Evolutionary conservation across 768 basidiomycete species (phyloP), one percentile per base, ranked within the genome.

Genomic region (Lactarius deliciosus): DNA sequence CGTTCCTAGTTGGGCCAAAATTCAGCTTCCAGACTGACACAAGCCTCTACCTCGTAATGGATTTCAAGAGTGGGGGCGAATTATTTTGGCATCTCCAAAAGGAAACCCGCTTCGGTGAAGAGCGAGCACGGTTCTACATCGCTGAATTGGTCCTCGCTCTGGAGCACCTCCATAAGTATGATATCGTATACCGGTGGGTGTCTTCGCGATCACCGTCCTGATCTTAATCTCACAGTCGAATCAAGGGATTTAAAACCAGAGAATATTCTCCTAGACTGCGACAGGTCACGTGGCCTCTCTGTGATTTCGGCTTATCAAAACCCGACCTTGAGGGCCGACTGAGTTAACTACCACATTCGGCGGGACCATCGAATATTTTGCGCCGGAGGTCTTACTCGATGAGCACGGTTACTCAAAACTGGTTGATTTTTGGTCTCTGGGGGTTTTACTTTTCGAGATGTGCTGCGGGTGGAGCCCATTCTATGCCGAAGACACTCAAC

Each of bases 381-480:
- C 97, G 0, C 97, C 97, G 0, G 97, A 99, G 74, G 96, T 99
- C 20, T 83, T 99, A 11, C 84, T 99, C 55, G 96, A 98, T 76
- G 97, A 98, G 74, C 94, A 96, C 70, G 97, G 97, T 15, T 98
- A 99, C 77, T 94, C 92, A 56, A 98, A 98, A 78, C 88, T 97
- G 59, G 97, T 99, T 70, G 97, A 99, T 76, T 99, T 98, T 76
- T 99, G 97, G 96, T 92, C 90, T 57, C 79, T 98, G 22, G 96
- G 96, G 41, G 97, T 98, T 1, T 81, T 99, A 38, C 81, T 99
- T 28, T 99, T 98, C 75, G 97, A 99, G 79, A 99, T 99, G 97
- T 98, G 97, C 73, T 99, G 97, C 72, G 97, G 97, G 7, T 98
- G 97, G 97, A 94, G 92, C 75, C 97, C 97, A 47, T 99, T 98